Evolutionary conservation across 441 rosid species (phyloP).

Genomic region (Pelargonium myrrhifolium): DNA sequence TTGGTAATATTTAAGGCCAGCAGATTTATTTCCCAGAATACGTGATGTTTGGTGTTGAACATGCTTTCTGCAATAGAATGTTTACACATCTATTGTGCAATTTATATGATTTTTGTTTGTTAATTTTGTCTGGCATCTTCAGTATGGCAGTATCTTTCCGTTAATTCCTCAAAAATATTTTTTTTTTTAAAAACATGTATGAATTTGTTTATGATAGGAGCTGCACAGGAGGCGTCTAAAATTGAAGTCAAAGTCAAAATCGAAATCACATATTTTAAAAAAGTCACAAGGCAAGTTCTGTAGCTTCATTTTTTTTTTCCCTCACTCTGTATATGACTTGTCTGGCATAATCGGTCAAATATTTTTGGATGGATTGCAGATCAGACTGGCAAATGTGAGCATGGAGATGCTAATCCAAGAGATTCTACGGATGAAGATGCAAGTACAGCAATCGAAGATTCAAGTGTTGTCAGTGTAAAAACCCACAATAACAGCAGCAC

Average conservation of each 20-base stretch:
- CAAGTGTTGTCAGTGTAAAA: conserved; percentile 14
- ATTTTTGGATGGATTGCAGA: conserved; percentile 17
- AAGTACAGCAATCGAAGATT: conserved; percentile 16
- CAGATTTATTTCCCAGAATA: background rate
- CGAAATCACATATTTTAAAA: conserved; percentile 33
- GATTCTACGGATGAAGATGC: conserved; percentile 18
- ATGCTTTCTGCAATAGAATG: background rate
- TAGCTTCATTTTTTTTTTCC: background rate
- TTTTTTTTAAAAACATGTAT: background rate
- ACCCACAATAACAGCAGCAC: conserved; percentile 8
- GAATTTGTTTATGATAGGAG: conserved; percentile 32
- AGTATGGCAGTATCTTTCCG: background rate
- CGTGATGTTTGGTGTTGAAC: background rate
- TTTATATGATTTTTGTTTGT: background rate
- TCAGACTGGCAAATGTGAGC: conserved; percentile 12
- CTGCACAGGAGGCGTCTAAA: conserved; percentile 60
- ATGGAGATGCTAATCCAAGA: conserved; percentile 13
- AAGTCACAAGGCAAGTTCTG: conserved; percentile 32
- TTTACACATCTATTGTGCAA: background rate
- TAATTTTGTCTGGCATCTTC: background rate
- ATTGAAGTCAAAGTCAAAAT: conserved; percentile 45
- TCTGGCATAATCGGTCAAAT: conserved; percentile 2
- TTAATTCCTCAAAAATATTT: background rate
- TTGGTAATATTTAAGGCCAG: too few relatives aligned
- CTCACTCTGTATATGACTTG: background rate